Evolutionary conservation across 164 flowering plant species (phyloP).

Genomic region (Paratinospora sagittata): DNA sequence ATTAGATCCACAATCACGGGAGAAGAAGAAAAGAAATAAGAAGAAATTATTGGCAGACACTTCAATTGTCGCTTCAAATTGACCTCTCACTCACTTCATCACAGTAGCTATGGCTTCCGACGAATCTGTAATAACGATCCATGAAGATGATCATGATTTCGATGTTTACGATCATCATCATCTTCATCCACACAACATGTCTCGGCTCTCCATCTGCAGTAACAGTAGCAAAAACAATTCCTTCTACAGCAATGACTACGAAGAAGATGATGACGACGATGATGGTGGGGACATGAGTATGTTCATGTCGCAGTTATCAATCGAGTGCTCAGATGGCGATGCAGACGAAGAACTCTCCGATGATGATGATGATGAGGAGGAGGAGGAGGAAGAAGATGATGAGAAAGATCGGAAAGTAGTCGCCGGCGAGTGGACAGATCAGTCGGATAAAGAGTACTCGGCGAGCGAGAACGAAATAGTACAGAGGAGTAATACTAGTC

Average conservation of each 20-base stretch:
- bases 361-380: conserved; percentile 19
- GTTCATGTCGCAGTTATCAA: conserved; percentile 36
- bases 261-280: conserved; percentile 20
- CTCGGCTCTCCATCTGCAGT: conserved; percentile 43
- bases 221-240: conserved; percentile 10
- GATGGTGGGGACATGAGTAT: conserved; percentile 15
- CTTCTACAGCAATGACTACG: neutral
- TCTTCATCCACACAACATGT: conserved; percentile 23
- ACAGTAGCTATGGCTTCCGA: conserved; percentile 44
- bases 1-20: no score
- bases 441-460: conserved; percentile 39
- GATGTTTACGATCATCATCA: conserved; percentile 20
- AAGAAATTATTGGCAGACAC: no score
- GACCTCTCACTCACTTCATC: no score
- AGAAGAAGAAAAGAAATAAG: no score
- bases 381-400: no score
- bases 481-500: conserved; percentile 4
- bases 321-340: conserved; percentile 36
- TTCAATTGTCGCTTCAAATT: no score
- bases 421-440: neutral
- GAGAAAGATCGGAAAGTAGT: no score
- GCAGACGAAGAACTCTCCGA: conserved; percentile 36
- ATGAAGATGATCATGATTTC: conserved; percentile 10
- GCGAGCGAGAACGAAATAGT: conserved; percentile 44
- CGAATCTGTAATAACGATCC: conserved; percentile 23